Evolutionary conservation across 768 basidiomycete genomes (phyloP).

Genomic region (Pulveroboletus sp.): DNA sequence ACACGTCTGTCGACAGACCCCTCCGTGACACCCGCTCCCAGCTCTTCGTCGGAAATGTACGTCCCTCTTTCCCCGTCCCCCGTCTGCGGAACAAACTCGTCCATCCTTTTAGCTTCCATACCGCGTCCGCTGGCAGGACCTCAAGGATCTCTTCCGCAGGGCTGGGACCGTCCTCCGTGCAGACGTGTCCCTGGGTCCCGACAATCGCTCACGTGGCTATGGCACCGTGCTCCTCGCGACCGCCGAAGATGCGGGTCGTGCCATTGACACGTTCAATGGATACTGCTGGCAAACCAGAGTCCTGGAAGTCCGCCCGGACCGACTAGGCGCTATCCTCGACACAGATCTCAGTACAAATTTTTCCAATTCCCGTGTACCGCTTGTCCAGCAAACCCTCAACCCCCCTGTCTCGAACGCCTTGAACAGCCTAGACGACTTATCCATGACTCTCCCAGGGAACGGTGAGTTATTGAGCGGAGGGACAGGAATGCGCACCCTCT

Average conservation of each 20-base stretch:
- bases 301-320: constrained; percentile 88
- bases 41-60: constrained; percentile 92
- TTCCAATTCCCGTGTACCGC: constrained; percentile 12
- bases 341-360: constrained; percentile 18
- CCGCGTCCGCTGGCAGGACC: constrained; percentile 97
- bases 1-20: constrained; percentile 48
- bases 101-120: constrained; percentile 73
- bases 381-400: constrained; percentile 19
- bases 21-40: constrained; percentile 88
- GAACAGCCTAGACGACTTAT: constrained; percentile 18
- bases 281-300: constrained; percentile 95
- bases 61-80: constrained; percentile 25
- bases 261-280: constrained; percentile 95
- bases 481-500: constrained; percentile 54
- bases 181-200: constrained; percentile 74
- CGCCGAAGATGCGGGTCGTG: constrained; percentile 91
- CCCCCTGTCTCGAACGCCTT: constrained; percentile 11
- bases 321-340: constrained; percentile 42
- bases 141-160: constrained; percentile 95
- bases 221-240: constrained; percentile 93
- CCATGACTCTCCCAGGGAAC: constrained; percentile 9
- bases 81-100: neutral
- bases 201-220: constrained; percentile 89
- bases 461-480: constrained; percentile 29
- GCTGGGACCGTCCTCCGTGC: constrained; percentile 87